Evolutionary conservation across 768 basidiomycete species (phyloP), one percentile per base, ranked within the genome.

Genomic region (Kwoniella dendrophila): DNA sequence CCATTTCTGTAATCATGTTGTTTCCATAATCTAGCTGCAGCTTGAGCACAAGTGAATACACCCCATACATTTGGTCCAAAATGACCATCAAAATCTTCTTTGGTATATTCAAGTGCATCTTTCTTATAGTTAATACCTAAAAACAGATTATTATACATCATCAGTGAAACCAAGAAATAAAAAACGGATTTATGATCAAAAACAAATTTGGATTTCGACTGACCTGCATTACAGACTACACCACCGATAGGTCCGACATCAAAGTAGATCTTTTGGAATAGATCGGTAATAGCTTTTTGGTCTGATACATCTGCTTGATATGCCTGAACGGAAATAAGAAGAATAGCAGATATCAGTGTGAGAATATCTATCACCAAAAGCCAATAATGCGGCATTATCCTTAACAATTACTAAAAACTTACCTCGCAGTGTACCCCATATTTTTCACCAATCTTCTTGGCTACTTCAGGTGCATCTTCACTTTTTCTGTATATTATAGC

Each of bases 171-270:
- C 16, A 50, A 14, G 24, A 33, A 10, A 50, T 50, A 26, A 16
- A n/a, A n/a, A n/a, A n/a, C n/a, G n/a, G n/a, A n/a, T n/a, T n/a
- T n/a, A n/a, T n/a, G n/a, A n/a, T n/a, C n/a, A n/a, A n/a, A n/a
- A n/a, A n/a, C n/a, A n/a, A n/a, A n/a, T n/a, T 33, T 18, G 47
- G 18, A n/a, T 10, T 30, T 22, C 27, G 12, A 66, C 71, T 41
- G 40, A 70, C 76, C 76, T 3, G 76, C 76, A 51, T 72, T 77
- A 29, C 68, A 70, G 27, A 77, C 72, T 7, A 77, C 56, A 30
- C 76, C 76, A 12, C 74, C 76, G 14, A 77, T 63, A 20, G 76
- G 72, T 51, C 72, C 76, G 5, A 77, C 58, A 36, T 77, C 76
- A 30, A 64, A 51, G 62, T 72, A 75, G 1, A 75, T 69, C 48